Percentiles rank a stretch among this genome's conserved stretches.
phyloP scores from a whole-genome alignment of 306 rosid species.

The Begonia fuchsioides region DNA sequence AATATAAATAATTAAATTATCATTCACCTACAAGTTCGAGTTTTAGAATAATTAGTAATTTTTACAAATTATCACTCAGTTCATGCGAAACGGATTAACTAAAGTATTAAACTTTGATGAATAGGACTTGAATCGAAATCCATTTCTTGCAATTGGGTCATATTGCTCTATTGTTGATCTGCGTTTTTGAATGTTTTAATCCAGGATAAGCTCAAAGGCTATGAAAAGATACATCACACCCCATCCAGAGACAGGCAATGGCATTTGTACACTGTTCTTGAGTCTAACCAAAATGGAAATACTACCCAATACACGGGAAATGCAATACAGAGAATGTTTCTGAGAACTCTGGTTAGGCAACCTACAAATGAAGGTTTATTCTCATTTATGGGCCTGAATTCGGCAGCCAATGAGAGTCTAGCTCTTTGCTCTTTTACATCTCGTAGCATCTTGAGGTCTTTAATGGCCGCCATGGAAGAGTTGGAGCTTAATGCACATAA shows the following conservation, averaged over 20 bases:
- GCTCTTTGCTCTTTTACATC: conserved; percentile 67
- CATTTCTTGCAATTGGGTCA: neutral
- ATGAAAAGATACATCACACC: conserved; percentile 59
- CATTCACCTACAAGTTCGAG: no score
- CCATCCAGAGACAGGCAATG: conserved; percentile 97
- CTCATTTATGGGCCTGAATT: conserved; percentile 38
- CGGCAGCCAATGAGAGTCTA: conserved; percentile 25
- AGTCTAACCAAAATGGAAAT: conserved; percentile 34
- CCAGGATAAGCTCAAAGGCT: conserved; percentile 90
- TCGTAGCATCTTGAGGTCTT: conserved; percentile 68
- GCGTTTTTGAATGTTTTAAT: neutral
- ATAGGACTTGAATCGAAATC: no score
- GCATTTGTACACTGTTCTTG: conserved; percentile 82
- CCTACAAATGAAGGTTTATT: conserved; percentile 67
- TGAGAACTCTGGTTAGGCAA: conserved; percentile 88
- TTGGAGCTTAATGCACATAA: conserved; percentile 89
- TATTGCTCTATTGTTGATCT: conserved; percentile 2
- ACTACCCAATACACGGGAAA: no score
- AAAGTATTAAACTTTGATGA: no score
- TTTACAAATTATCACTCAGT: no score
- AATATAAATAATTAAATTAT: no score
- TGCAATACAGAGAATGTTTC: conserved; percentile 69
- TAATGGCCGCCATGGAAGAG: conserved; percentile 95
- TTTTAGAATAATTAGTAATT: no score
- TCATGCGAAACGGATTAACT: no score